phyloP scores from a whole-genome alignment of 306 rosid genomes.

The Canavalia ensiformis region DNA sequence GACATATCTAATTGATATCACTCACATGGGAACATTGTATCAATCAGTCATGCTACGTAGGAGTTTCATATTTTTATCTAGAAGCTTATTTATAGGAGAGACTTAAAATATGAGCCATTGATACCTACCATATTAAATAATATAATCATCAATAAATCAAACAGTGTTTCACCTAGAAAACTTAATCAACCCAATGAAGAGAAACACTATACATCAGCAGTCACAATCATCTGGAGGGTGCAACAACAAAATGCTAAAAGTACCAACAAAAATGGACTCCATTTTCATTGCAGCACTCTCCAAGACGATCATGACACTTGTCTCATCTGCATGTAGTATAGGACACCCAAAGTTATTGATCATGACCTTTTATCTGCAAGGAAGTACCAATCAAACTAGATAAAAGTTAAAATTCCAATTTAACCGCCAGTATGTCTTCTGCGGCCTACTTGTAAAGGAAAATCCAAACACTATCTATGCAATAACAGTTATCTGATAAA shows the following conservation, averaged over 20 bases:
- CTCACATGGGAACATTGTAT: background rate
- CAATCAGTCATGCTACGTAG: background rate
- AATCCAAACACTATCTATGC: background rate
- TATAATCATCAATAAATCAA: background rate
- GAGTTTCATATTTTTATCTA: background rate
- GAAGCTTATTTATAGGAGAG: background rate
- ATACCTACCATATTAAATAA: background rate
- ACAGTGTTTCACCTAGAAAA: background rate
- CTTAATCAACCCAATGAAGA: background rate
- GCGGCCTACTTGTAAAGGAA: background rate
- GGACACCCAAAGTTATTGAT: background rate
- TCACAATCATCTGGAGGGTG: background rate
- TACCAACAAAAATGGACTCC: background rate
- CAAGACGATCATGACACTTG: background rate
- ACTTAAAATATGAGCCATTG: background rate
- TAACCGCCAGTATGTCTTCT: background rate
- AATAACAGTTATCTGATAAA: background rate
- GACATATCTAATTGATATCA: background rate
- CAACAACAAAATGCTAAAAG: background rate
- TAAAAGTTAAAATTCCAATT: background rate
- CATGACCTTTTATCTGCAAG: background rate
- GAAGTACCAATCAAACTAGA: conserved; percentile 5
- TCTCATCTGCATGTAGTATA: background rate
- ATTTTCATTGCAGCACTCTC: background rate
- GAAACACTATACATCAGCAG: background rate